Conservation (phyloP, 2,329 filamentous ascomycete genomes). For the Pseudogymnoascus sp. region DNA sequence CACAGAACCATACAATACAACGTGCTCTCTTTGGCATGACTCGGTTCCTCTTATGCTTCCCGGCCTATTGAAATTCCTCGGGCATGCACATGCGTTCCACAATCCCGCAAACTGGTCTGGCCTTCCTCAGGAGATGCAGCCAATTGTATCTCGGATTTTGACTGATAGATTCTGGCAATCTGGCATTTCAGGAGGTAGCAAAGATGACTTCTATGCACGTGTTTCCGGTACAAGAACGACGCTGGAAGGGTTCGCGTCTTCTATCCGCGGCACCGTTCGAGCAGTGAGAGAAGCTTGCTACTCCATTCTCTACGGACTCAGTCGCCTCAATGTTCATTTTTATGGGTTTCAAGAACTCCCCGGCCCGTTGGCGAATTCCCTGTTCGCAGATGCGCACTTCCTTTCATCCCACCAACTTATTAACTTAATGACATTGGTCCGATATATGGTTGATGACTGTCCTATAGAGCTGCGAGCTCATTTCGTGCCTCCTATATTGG, state of each 20-base stretch:
- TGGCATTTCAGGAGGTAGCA: constrained; percentile 89
- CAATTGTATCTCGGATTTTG: constrained; percentile 72
- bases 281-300: constrained; percentile 91
- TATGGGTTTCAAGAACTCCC: constrained; percentile 85
- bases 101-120: constrained; percentile 77
- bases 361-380: constrained; percentile 69
- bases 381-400: constrained; percentile 75
- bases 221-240: constrained; percentile 84
- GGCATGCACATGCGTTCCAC: constrained; percentile 85
- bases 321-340: constrained; percentile 76
- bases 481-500: constrained; percentile 79
- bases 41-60: constrained; percentile 77
- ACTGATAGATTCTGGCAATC: constrained; percentile 98
- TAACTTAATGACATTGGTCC: constrained; percentile 81
- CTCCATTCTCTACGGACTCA: constrained; percentile 90
- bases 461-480: constrained; percentile 67
- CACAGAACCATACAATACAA: constrained; percentile 65
- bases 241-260: constrained; percentile 88
- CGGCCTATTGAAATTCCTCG: constrained; percentile 75
- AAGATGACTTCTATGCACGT: constrained; percentile 91
- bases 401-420: constrained; percentile 90
- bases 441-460: constrained; percentile 86
- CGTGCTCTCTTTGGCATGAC: constrained; percentile 77
- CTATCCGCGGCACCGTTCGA: constrained; percentile 79
- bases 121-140: constrained; percentile 66